Conservation (phyloP, 257 asterid species). For the Solanum chilense region DNA sequence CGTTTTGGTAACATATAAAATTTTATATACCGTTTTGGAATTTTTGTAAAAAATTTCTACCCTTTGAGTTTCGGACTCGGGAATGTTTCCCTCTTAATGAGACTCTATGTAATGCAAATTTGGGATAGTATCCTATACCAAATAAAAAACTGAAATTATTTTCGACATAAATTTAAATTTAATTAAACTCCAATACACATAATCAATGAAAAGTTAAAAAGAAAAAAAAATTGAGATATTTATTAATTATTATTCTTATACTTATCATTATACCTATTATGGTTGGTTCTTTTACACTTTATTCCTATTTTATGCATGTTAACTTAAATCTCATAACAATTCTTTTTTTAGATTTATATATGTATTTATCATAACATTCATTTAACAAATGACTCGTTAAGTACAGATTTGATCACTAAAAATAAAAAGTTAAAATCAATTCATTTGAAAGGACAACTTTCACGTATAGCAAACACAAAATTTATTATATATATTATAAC, state of each 20-base stretch:
- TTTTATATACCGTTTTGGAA: no score
- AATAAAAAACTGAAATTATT: no score
- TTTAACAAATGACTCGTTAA: neutral
- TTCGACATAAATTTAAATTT: accelerated
- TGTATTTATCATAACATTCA: neutral
- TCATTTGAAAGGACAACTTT: no score
- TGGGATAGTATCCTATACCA: no score
- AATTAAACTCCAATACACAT: accelerated
- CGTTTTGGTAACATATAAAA: no score
- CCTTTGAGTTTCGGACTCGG: no score
- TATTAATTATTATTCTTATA: neutral
- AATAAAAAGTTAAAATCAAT: no score
- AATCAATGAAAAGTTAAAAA: no score
- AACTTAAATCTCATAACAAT: neutral
- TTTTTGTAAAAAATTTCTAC: no score
- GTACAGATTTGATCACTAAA: no score
- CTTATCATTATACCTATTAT: neutral
- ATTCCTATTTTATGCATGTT: neutral
- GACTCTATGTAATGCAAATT: accelerated
- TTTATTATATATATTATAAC: no score
- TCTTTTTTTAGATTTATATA: neutral
- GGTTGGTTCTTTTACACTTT: neutral
- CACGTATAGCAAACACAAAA: no score
- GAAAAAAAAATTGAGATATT: neutral
- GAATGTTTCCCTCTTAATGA: neutral